Base-by-base conservation (phyloP, 495 filamentous ascomycete species). In the Tirmania nivea region DNA sequence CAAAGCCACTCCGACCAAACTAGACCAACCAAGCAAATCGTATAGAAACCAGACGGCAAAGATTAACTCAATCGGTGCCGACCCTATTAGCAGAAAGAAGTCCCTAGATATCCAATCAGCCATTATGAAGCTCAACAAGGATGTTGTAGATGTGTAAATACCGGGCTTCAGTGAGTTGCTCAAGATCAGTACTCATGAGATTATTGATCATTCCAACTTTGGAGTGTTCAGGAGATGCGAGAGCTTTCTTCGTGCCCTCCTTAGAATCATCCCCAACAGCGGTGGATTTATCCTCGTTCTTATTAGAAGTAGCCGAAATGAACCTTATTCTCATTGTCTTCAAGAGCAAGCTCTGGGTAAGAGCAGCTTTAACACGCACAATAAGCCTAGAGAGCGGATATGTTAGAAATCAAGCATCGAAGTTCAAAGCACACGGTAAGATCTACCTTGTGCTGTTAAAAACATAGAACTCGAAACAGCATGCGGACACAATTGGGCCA, bases 311-410 rank as follows among this genome's bases (percentile, higher is more conserved):
- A 45, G 63, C 60, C 19, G 52, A 50, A 31, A 51, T 53, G 39
- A 63, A 63, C 35, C 60, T 51, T 10, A 63, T 63, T 35, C 60
- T 63, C n/a, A 63, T 49, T n/a, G 60, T 63, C 35, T 63, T 63
- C 10, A 54, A 19, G 8, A 63, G 56, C n/a, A 63, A 47, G 5
- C 52, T 53, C 35, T 63, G 60, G 16, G 60, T 63, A 36, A 63
- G 59, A 20, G 60, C 60, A 21, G 60, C 60, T 19, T 63, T 63
- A 19, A 55, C 60, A 35, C 60, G 54, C 7, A 63, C 48, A 20
- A 63, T 50, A n/a, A 63, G 52, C 35, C 60, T 56, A 51, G 10
- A 17, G 12, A 45, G 3, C 12, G 3, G 12, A 45, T n/a, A 31
- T 53, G 39, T 53, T n/a, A 49, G 34, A 12, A 51, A 51, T 12